Evolutionary conservation across 768 basidiomycete genomes (phyloP).

Genomic region (Cystofilobasidium macerans): DNA sequence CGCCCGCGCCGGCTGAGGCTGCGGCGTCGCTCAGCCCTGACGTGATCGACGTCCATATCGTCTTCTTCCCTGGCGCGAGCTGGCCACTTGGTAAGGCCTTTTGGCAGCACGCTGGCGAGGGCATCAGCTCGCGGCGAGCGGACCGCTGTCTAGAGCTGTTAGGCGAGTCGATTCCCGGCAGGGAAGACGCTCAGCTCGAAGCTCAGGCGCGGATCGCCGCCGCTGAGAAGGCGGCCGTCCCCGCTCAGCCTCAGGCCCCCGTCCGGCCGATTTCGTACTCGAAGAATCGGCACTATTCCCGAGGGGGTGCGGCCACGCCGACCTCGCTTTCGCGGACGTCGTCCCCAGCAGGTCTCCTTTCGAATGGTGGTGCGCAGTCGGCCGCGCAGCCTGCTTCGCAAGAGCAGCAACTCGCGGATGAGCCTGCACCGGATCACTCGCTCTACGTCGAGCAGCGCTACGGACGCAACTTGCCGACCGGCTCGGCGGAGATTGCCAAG

Average conservation of each 20-base stretch:
- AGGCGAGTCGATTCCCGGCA: slow-evolving; percentile 39
- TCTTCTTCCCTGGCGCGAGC: slow-evolving; percentile 56
- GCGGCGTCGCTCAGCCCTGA: slow-evolving; percentile 14
- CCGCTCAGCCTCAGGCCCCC: neutral
- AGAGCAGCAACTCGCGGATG: slow-evolving; percentile 34
- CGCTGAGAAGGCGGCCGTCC: neutral
- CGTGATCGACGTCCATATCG: slow-evolving; percentile 60
- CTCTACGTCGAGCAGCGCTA: slow-evolving; percentile 89
- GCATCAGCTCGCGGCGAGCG: slow-evolving; percentile 77
- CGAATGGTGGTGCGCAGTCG: no score
- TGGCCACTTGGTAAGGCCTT: slow-evolving; percentile 70
- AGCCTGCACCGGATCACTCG: slow-evolving; percentile 49
- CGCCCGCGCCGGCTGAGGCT: slow-evolving; percentile 20
- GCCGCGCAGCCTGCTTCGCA: slow-evolving; percentile 29
- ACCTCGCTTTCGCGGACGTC: slow-evolving; percentile 28
- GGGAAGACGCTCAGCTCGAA: neutral
- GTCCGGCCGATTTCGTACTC: slow-evolving; percentile 23
- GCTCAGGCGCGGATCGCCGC: neutral
- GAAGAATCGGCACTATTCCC: slow-evolving; percentile 23
- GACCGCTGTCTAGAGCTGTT: slow-evolving; percentile 68
- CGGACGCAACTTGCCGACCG: slow-evolving; percentile 71
- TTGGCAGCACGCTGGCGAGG: slow-evolving; percentile 90
- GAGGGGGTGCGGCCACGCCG: neutral
- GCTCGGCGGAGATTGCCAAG: slow-evolving; percentile 68
- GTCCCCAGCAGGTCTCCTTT: slow-evolving; percentile 27